Conservation (phyloP, 2,329 filamentous ascomycete species). For the Ceratocystis papillata region DNA sequence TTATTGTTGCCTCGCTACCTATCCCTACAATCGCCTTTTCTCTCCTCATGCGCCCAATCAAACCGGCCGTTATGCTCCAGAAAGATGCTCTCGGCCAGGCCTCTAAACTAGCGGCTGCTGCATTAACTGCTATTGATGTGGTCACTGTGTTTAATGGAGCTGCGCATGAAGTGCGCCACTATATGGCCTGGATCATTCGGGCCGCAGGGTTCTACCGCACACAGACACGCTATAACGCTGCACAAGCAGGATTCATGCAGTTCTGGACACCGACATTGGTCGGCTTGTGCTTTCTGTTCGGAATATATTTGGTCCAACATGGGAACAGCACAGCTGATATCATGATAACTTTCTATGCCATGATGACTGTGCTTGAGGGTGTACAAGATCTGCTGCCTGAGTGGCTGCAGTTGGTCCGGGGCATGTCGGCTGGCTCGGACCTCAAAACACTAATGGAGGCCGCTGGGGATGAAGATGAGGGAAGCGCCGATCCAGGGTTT, state of each 20-base stretch:
- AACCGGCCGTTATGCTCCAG: conserved; percentile 57
- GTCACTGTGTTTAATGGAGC: conserved; percentile 81
- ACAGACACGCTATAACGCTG: conserved; percentile 57
- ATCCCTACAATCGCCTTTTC: conserved; percentile 51
- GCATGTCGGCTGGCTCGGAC: conserved; percentile 57
- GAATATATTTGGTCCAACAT: conserved; percentile 53
- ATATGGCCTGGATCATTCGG: conserved; percentile 44
- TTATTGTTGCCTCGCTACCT: conserved; percentile 64
- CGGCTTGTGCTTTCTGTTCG: conserved; percentile 83
- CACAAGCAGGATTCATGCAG: conserved; percentile 62
- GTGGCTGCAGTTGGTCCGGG: conserved; percentile 66
- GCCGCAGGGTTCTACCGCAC: conserved; percentile 54
- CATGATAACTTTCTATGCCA: conserved; percentile 76
- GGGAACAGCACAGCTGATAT: conserved; percentile 55
- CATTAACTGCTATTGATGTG: conserved; percentile 64
- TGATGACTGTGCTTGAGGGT: conserved; percentile 63
- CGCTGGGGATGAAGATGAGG: conserved; percentile 27
- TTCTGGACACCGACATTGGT: conserved; percentile 71
- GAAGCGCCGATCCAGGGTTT: not conserved
- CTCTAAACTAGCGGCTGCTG: conserved; percentile 59
- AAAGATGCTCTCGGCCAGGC: conserved; percentile 56
- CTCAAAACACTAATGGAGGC: conserved; percentile 26
- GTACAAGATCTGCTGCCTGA: conserved; percentile 66
- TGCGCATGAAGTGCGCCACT: conserved; percentile 56
- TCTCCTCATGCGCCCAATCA: conserved; percentile 50